Base-by-base conservation (phyloP, 192 early-diverging fungal species). In the Coemansia asiatica region DNA sequence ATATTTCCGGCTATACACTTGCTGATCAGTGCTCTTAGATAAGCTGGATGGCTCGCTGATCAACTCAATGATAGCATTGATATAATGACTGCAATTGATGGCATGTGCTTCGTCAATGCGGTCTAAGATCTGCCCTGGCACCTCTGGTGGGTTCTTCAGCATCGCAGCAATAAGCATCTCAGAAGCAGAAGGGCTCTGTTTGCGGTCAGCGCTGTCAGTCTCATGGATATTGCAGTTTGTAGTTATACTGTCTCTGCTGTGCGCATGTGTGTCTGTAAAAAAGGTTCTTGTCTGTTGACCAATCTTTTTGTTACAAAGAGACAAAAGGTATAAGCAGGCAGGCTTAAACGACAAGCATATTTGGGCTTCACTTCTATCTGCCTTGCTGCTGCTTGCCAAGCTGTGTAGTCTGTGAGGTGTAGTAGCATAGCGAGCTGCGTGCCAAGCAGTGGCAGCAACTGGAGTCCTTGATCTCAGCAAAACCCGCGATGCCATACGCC, bases 51-150 rank as follows among this genome's bases (percentile, higher is more conserved):
- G 40, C 40, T 44, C 50, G 36, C 23, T 55, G 8, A 79, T 63
- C 8, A 26, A 6, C 1, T 69, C 60, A 2, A 79, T 49, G 26
- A 79, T 60, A 1, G 70, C 76, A 25, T 54, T 40, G 25, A 72
- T 28, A 22, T 72, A 68, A 12, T n/a, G 53, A 26, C 55, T 56
- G 55, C 64, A 69, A 19, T 54, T 48, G 29, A 67, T 69, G 3
- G 76, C 55, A 7, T 69, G 67, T 0, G 56, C 67, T 27, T 79
- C 61, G 13, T 70, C 57, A 60, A 79, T 69, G 63, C 66, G 76
- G 2, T 63, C 66, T 29, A 79, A 38, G 13, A 69, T 48, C 15
- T 54, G 36, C 7, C 62, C 48, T 4, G 76, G 63, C 19, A 56
- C 64, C 5, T 13, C 12, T 13, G 64, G 67, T 23, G 76, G 76